These are phyloP conservation scores for Basidiobolus heterosporus DNA, from an alignment of 371 early-diverging fungal genomes.

Conservation along the genomic window DNA sequence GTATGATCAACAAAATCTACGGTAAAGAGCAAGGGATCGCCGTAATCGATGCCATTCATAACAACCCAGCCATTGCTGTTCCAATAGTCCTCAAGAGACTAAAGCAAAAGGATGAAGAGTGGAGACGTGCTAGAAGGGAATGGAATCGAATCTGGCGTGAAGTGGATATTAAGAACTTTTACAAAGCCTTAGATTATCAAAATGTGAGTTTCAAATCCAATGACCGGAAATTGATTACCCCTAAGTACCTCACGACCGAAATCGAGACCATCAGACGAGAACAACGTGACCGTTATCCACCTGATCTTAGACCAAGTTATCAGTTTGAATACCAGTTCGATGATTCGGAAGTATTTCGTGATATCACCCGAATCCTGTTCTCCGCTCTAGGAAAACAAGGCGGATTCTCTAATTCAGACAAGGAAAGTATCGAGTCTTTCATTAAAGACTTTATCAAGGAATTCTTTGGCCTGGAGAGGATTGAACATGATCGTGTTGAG, in stretches of 20 bases:
- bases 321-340: constrained; percentile 45
- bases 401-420: constrained; percentile 38
- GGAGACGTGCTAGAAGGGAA: constrained; percentile 63
- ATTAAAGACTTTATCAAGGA: constrained; percentile 50
- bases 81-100: constrained; percentile 91
- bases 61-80: constrained; percentile 81
- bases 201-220: constrained; percentile 71
- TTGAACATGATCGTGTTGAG: constrained; percentile 9
- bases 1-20: constrained; percentile 86
- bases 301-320: constrained; percentile 17
- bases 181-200: constrained; percentile 91
- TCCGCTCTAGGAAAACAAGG: constrained; percentile 27
- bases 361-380: constrained; percentile 41
- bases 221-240: constrained; percentile 69
- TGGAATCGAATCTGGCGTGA: constrained; percentile 95
- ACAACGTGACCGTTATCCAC: constrained; percentile 15
- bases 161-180: constrained; percentile 82
- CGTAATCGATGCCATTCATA: constrained; percentile 81
- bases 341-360: constrained; percentile 39
- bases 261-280: constrained; percentile 61
- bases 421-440: constrained; percentile 56
- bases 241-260: constrained; percentile 63
- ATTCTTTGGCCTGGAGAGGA: constrained; percentile 33
- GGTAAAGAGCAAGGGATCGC: constrained; percentile 70
- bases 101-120: constrained; percentile 95